These are phyloP conservation scores for Zymoseptoria crescenta DNA, from an alignment of 2,329 filamentous ascomycete genomes.

Conservation along the genomic window DNA sequence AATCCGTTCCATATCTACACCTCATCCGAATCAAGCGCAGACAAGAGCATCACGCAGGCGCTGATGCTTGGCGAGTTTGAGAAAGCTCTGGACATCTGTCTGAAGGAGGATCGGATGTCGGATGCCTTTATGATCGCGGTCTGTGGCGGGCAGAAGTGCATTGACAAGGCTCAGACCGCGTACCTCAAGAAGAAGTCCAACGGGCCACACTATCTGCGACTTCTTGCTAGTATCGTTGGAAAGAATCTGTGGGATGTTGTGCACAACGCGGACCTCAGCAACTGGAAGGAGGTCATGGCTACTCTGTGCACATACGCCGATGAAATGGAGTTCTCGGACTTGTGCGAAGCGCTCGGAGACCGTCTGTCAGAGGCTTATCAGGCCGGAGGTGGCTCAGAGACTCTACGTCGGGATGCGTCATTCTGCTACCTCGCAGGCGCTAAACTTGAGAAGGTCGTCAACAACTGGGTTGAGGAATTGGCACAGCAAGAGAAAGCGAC, in stretches of 20 bases:
- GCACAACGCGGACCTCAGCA: constrained; percentile 82
- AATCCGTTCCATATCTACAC: constrained; percentile 87
- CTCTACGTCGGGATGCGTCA: constrained; percentile 72
- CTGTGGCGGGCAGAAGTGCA: constrained; percentile 84
- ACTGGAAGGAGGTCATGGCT: constrained; percentile 97
- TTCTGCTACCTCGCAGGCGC: constrained; percentile 96
- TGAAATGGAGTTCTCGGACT: constrained; percentile 81
- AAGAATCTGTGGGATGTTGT: constrained; percentile 99
- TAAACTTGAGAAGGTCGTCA: constrained; percentile 93
- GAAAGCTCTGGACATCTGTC: constrained; percentile 77
- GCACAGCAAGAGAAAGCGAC: constrained; percentile 72
- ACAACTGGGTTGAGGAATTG: constrained; percentile 87
- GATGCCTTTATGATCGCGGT: constrained; percentile 98
- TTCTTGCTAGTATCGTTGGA: constrained; percentile 82
- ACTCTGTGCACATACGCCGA: constrained; percentile 93
- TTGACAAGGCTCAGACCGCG: constrained; percentile 86
- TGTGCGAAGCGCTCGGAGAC: constrained; percentile 92
- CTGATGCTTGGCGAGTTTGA: constrained; percentile 87
- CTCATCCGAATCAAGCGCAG: constrained; percentile 73
- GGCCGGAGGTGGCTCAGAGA: constrained; percentile 42
- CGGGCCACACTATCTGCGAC: constrained; percentile 82
- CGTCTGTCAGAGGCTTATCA: constrained; percentile 65
- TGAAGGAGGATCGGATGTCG: constrained; percentile 82
- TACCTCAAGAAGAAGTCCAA: constrained; percentile 79
- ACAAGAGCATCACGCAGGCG: constrained; percentile 79